Evolutionary conservation across 805 yeast genomes (phyloP), one percentile per base, ranked within the genome.

Genomic region (Jamesozyma hellenica): DNA sequence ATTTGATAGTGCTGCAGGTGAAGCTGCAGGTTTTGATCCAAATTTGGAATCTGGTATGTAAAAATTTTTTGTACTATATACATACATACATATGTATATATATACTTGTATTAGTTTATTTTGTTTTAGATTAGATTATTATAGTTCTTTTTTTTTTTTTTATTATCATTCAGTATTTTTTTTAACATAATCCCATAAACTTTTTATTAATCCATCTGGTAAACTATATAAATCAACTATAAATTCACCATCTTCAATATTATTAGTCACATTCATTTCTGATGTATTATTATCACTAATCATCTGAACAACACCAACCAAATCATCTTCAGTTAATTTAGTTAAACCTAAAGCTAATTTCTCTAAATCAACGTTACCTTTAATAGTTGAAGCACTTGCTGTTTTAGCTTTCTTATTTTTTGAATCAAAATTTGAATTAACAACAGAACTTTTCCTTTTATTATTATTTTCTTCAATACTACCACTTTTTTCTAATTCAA

Each of bases 221-320:
- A 92, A 70, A 23, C 96, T 88, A 63, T 77, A 88, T 51, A 92
- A 72, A 65, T 92, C 98, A 83, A 92, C 85, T 41, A 94, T 87
- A 63, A 92, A 92, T 67, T 92, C 97, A 39, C 97, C 97, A 52
- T 86, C 90, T 46, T 90, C 97, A 36, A 83, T 87, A 56, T 90
- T 95, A 62, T 92, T 92, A 59, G 88, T 87, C 52, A 92, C 82
- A 65, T 82, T 87, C 95, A 92, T 90, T 35, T 90, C 97, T 29
- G 86, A 79, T 4, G 97, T 87, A 58, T 86, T 77, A 65, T 92
- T 92, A 62, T 90, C 97, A 36, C 95, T 87, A 32, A 90, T 92
- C 96, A 92, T 90, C 65, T 90, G 96, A 40, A 90, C 97, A 33
- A 92, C 92, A 21, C 88, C 94, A 41, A 92, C 75, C 49, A 90